Evolutionary conservation across 208 protist genomes (phyloP).

Genomic region (Leishmania turanica): DNA sequence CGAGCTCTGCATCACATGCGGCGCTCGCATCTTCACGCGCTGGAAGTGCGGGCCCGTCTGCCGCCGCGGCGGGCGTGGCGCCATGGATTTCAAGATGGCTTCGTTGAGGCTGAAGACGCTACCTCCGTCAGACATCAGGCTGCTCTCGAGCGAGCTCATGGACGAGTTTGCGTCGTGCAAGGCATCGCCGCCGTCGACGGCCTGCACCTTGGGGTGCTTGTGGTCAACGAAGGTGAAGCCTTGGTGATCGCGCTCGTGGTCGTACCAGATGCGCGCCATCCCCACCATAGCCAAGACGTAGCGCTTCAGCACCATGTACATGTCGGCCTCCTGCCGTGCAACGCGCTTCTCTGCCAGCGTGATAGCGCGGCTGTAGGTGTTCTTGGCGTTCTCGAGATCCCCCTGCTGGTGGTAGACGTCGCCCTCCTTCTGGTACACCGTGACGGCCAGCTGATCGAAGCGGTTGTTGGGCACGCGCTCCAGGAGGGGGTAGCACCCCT

Average conservation of each 20-base stretch:
- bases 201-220: conserved; percentile 32
- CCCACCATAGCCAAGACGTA: conserved; percentile 86
- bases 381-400: conserved; percentile 62
- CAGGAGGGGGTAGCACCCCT: conserved; percentile 69
- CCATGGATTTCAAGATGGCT: conserved; percentile 77
- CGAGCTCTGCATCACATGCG: conserved; percentile 26
- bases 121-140: conserved; percentile 44
- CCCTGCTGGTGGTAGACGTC: conserved; percentile 61
- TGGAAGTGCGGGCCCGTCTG: conserved; percentile 59
- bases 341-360: conserved; percentile 77
- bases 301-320: conserved; percentile 85
- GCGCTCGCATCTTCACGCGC: conserved; percentile 51
- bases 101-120: conserved; percentile 84
- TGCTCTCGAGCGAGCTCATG: conserved; percentile 62
- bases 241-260: conserved; percentile 71
- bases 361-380: conserved; percentile 73
- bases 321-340: conserved; percentile 73
- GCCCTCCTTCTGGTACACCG: conserved; percentile 82
- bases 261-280: conserved; percentile 79
- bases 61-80: conserved; percentile 53
- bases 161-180: conserved; percentile 25
- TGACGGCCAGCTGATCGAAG: conserved; percentile 72
- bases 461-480: conserved; percentile 54
- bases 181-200: conserved; percentile 24
- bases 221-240: conserved; percentile 64